Percentiles rank a stretch among this genome's conserved stretches.
Evolutionary conservation across 176 grass and related monocot genomes (phyloP).

Genomic region (Triticum urartu): DNA sequence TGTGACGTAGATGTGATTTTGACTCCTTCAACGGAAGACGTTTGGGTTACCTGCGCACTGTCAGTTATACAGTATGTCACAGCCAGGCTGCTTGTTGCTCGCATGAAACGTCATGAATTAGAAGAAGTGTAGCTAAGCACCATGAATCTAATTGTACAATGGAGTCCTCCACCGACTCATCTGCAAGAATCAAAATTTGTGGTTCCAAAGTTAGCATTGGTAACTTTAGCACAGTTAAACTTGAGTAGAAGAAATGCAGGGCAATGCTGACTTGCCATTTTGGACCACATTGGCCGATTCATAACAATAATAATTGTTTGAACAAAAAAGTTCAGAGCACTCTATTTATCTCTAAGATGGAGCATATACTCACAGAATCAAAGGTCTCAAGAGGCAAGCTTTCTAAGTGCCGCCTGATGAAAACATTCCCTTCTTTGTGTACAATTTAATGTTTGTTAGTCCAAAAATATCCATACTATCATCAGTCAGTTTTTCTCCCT

Average conservation of each 20-base stretch:
- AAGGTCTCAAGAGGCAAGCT: constrained; percentile 92
- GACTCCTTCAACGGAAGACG: too few species aligned
- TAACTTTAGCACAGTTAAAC: neutral
- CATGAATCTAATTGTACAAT: constrained; percentile 95
- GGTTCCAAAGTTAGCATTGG: constrained; percentile 57
- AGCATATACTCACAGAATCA: constrained; percentile 78
- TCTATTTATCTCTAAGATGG: neutral
- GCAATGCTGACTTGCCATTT: neutral
- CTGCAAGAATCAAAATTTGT: constrained; percentile 98
- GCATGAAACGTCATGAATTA: constrained; percentile 94
- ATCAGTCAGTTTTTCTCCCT: too few species aligned
- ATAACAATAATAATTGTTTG: neutral
- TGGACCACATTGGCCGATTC: neutral
- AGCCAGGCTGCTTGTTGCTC: neutral
- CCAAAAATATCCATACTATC: too few species aligned
- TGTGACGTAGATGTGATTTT: too few species aligned
- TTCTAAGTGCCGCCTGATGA: constrained; percentile 88
- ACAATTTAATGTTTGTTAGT: too few species aligned
- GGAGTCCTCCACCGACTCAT: constrained; percentile 93
- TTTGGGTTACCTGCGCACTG: too few species aligned
- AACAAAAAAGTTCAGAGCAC: neutral
- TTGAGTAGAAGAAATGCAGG: neutral
- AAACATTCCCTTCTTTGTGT: constrained; percentile 96
- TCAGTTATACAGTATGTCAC: too few species aligned
- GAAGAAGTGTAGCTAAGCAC: constrained; percentile 81